These are phyloP conservation scores for Nannizziopsis barbatae DNA, from an alignment of 2,329 filamentous ascomycete species.

Conservation along the genomic window DNA sequence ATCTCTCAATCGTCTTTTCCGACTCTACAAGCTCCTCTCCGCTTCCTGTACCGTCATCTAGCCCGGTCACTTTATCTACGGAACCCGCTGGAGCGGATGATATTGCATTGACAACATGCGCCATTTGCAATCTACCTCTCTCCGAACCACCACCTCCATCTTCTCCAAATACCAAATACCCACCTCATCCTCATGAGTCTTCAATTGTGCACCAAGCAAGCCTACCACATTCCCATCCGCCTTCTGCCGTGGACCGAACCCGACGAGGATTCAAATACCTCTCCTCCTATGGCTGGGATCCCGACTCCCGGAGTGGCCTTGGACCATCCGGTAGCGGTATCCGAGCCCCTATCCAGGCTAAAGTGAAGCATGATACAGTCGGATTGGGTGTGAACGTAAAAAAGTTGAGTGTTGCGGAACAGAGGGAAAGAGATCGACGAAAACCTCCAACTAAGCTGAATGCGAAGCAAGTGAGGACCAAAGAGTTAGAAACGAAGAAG, in stretches of 20 bases:
- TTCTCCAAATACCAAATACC: slow-evolving; percentile 20
- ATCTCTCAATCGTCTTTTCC: slow-evolving; percentile 39
- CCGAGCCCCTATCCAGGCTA: slow-evolving; percentile 61
- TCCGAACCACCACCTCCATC: slow-evolving; percentile 12
- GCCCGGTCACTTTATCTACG: background rate
- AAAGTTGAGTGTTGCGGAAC: slow-evolving; percentile 24
- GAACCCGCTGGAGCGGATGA: background rate
- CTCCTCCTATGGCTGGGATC: slow-evolving; percentile 49
- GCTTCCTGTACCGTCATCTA: background rate
- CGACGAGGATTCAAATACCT: slow-evolving; percentile 47
- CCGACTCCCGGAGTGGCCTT: slow-evolving; percentile 54
- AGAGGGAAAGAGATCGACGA: slow-evolving; percentile 15
- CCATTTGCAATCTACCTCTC: slow-evolving; percentile 49
- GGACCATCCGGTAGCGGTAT: slow-evolving; percentile 61
- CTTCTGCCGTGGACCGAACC: slow-evolving; percentile 47
- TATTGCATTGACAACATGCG: slow-evolving; percentile 34
- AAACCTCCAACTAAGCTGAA: slow-evolving; percentile 45
- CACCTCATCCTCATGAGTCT: slow-evolving; percentile 39
- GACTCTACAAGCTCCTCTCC: slow-evolving; percentile 2
- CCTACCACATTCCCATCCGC: slow-evolving; percentile 46
- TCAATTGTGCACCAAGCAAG: slow-evolving; percentile 48
- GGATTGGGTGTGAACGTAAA: slow-evolving; percentile 52
- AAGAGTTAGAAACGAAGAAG: slow-evolving; percentile 51
- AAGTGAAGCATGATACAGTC: slow-evolving; percentile 60
- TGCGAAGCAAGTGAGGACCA: slow-evolving; percentile 57